Conservation (phyloP, 2,329 filamentous ascomycete genomes). For the Fusarium verticillioides region DNA sequence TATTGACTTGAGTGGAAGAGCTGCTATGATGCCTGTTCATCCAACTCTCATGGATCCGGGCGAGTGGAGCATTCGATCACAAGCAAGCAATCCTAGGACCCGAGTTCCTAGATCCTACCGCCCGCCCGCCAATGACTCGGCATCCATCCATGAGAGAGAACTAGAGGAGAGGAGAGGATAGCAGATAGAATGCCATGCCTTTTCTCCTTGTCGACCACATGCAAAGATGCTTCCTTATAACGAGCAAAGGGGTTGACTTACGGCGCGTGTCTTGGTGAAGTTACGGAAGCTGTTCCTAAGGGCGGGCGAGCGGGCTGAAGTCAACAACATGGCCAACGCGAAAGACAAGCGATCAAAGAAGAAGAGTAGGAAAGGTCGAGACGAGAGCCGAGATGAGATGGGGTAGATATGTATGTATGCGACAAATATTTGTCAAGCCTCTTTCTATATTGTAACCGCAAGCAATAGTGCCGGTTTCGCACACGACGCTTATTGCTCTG, state of each 20-base stretch:
- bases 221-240: background rate
- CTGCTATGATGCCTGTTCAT: background rate
- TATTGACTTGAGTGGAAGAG: background rate
- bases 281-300: conserved; percentile 50
- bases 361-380: conserved; percentile 5
- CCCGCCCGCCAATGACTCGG: conserved; percentile 24
- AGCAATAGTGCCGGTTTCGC: conserved; percentile 23
- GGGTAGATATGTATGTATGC: conserved; percentile 26
- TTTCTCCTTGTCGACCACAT: background rate
- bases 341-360: conserved; percentile 11
- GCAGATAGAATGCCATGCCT: background rate
- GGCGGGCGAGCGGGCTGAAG: conserved; percentile 47
- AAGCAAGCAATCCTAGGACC: conserved; percentile 19
- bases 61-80: conserved; percentile 28
- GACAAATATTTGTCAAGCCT: conserved; percentile 8
- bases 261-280: conserved; percentile 44
- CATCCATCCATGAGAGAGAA: background rate
- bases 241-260: conserved; percentile 24
- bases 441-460: conserved; percentile 20
- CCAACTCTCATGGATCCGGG: background rate
- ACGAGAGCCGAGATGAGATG: background rate
- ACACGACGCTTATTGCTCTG: conserved; percentile 26
- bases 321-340: conserved; percentile 52
- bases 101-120: conserved; percentile 1
- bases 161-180: background rate